phyloP scores from a whole-genome alignment of 371 early-diverging fungal species.

The Mucor velutinosus region DNA sequence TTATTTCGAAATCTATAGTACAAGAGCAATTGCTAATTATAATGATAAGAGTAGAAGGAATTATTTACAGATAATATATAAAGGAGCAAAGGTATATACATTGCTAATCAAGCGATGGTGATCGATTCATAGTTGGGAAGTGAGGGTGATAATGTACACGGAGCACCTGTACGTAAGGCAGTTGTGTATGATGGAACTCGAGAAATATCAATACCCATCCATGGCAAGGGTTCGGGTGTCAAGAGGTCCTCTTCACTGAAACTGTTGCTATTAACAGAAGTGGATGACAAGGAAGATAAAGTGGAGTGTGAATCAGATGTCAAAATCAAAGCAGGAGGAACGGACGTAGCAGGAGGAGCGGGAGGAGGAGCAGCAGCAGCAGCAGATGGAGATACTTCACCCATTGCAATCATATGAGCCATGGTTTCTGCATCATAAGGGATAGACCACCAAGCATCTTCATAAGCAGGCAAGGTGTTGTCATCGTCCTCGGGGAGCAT shows the following conservation, averaged over 20 bases:
- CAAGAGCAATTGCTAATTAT: not conserved
- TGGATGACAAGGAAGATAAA: constrained; percentile 4
- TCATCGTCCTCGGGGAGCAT: constrained; percentile 24
- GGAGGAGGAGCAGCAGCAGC: not conserved
- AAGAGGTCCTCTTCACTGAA: not conserved
- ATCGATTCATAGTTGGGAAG: constrained; percentile 33
- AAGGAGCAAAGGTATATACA: not conserved
- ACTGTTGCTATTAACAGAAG: not conserved
- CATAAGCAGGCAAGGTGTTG: constrained; percentile 39
- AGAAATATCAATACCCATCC: constrained; percentile 22
- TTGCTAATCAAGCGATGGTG: not conserved
- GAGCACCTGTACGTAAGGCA: constrained; percentile 18
- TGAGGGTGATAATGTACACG: constrained; percentile 9
- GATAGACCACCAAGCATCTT: constrained; percentile 39
- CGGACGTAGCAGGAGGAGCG: not conserved
- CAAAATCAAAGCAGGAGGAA: not conserved
- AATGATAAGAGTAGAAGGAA: not conserved
- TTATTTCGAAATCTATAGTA: too few relatives aligned
- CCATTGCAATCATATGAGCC: constrained; percentile 23
- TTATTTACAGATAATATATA: not conserved
- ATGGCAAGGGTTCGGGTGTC: constrained; percentile 30
- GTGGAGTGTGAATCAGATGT: constrained; percentile 1
- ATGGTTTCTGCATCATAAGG: constrained; percentile 33
- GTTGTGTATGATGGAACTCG: constrained; percentile 31
- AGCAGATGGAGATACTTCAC: constrained; percentile 13